These are phyloP conservation scores for Penicillium herquei DNA, from an alignment of 495 filamentous ascomycete species.

Conservation along the genomic window DNA sequence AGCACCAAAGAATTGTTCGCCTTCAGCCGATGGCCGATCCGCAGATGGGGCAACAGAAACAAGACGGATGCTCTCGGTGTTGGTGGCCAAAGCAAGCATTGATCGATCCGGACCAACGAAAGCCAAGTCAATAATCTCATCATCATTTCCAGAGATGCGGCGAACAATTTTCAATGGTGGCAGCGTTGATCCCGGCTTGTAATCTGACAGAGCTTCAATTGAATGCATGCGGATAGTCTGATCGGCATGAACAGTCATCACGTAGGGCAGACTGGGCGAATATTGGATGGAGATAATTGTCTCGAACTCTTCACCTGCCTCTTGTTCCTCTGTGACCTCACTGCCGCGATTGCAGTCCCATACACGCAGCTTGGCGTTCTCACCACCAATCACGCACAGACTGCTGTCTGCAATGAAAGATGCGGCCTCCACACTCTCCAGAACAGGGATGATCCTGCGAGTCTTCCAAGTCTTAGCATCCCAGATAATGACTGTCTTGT, in stretches of 20 bases:
- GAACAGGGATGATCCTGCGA: constrained; percentile 76
- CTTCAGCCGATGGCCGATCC: constrained; percentile 30
- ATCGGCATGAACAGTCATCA: constrained; percentile 84
- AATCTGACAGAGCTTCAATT: constrained; percentile 35
- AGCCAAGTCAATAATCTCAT: constrained; percentile 91
- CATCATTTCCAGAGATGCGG: constrained; percentile 91
- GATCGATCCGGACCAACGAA: constrained; percentile 78
- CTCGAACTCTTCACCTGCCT: constrained; percentile 66
- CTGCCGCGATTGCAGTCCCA: constrained; percentile 75
- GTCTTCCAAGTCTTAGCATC: constrained; percentile 80
- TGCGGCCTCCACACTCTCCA: constrained; percentile 81
- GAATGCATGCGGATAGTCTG: constrained; percentile 81
- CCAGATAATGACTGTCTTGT: constrained; percentile 93
- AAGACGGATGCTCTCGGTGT: constrained; percentile 88
- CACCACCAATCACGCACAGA: constrained; percentile 81
- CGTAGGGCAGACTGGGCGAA: constrained; percentile 56
- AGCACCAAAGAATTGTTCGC: constrained; percentile 72
- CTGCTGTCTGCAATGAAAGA: constrained; percentile 71
- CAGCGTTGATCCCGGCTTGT: constrained; percentile 36
- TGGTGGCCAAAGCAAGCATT: constrained; percentile 86
- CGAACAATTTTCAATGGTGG: constrained; percentile 54
- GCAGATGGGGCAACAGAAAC: constrained; percentile 59
- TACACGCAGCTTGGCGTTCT: constrained; percentile 74
- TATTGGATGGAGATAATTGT: constrained; percentile 71
- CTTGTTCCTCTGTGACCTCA: constrained; percentile 75